Conservation (phyloP, 306 rosid species). For the Hippophae tibetana region DNA sequence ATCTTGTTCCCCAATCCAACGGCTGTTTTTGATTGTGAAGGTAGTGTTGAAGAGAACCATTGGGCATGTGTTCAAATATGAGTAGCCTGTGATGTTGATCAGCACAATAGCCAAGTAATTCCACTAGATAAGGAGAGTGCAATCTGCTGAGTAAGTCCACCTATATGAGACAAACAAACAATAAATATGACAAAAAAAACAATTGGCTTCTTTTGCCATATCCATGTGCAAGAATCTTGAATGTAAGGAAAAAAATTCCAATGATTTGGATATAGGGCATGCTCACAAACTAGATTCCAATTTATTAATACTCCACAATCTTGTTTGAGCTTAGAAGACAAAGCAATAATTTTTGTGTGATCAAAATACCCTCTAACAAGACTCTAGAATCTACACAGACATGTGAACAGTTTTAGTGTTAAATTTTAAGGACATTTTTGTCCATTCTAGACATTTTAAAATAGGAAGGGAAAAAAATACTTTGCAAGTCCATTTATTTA, state of each 20-base stretch:
- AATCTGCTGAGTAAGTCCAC: slow-evolving; percentile 84
- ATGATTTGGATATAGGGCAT: no score
- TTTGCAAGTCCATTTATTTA: no score
- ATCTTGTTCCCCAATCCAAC: slow-evolving; percentile 82
- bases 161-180: slow-evolving; percentile 24
- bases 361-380: no score
- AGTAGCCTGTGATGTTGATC: slow-evolving; percentile 86
- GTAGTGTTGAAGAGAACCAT: slow-evolving; percentile 64
- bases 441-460: no score
- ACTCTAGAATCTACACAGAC: no score
- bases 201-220: neutral
- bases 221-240: slow-evolving; percentile 36
- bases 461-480: no score
- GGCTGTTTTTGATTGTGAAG: slow-evolving; percentile 47
- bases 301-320: no score
- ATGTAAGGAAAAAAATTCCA: slow-evolving; percentile 9
- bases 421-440: no score
- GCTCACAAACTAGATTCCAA: no score
- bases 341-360: no score
- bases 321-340: no score
- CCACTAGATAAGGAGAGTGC: slow-evolving; percentile 68
- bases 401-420: no score
- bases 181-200: neutral
- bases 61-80: slow-evolving; percentile 65
- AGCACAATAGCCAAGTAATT: slow-evolving; percentile 89